These are phyloP conservation scores for Kazachstania bromeliacearum DNA, from an alignment of 805 yeast species.

Conservation along the genomic window DNA sequence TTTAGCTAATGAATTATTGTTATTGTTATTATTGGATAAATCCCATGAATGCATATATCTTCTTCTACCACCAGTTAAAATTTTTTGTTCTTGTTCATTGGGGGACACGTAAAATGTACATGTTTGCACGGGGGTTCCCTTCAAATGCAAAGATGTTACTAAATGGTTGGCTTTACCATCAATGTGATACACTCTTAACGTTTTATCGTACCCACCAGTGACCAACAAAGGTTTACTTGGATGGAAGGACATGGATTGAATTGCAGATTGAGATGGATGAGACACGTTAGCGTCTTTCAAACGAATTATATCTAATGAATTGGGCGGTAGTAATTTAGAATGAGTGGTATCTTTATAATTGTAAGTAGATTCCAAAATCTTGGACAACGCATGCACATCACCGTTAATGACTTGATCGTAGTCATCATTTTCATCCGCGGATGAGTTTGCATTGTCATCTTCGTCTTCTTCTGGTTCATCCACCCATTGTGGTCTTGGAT, in stretches of 20 bases:
- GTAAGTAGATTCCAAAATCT: constrained; percentile 32
- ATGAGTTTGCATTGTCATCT: constrained; percentile 19
- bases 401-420: constrained; percentile 28
- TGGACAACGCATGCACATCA: constrained; percentile 34
- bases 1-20: constrained; percentile 20
- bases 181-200: constrained; percentile 76
- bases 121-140: constrained; percentile 70
- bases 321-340: constrained; percentile 56
- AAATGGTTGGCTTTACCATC: constrained; percentile 79
- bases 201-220: constrained; percentile 88
- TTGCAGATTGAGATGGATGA: constrained; percentile 61
- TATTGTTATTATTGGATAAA: constrained; percentile 44
- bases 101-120: constrained; percentile 35
- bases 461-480: constrained; percentile 28
- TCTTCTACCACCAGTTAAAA: constrained; percentile 86
- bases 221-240: constrained; percentile 63
- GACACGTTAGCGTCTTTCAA: constrained; percentile 78
- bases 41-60: constrained; percentile 91
- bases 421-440: constrained; percentile 23
- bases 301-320: constrained; percentile 64
- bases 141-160: constrained; percentile 72
- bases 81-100: constrained; percentile 31
- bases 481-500: constrained; percentile 86
- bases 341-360: constrained; percentile 33
- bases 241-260: constrained; percentile 84